These are phyloP conservation scores for Suaeda aralocaspica DNA, from an alignment of 148 eudicot genomes.

Conservation along the genomic window DNA sequence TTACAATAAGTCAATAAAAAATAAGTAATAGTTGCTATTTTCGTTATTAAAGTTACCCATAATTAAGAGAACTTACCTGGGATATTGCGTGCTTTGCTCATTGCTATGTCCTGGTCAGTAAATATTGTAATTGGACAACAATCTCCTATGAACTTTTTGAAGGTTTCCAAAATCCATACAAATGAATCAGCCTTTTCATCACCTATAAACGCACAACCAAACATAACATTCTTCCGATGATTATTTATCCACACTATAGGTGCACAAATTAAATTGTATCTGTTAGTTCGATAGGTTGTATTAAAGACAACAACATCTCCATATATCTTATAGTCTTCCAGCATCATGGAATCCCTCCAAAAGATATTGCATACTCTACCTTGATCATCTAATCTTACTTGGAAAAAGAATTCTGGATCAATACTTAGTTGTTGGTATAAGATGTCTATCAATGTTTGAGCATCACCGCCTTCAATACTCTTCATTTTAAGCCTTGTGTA, in stretches of 20 bases:
- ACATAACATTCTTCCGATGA: background rate
- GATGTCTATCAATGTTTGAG: background rate
- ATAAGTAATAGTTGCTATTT: background rate
- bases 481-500: background rate
- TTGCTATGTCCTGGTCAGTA: background rate
- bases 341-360: constrained; percentile 9
- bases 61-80: background rate
- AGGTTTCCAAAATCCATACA: background rate
- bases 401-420: background rate
- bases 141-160: background rate
- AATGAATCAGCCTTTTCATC: background rate
- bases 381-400: background rate
- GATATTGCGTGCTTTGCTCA: background rate
- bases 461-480: background rate
- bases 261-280: background rate
- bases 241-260: background rate
- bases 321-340: background rate
- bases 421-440: background rate
- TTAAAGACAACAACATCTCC: background rate
- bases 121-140: background rate
- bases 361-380: background rate
- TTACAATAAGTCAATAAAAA: too few species aligned
- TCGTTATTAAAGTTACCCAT: too few species aligned
- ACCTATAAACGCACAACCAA: too few species aligned
- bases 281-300: background rate